Percentiles rank a stretch among this genome's conserved stretches.
These are phyloP conservation scores for Rhodamnia rubescens DNA, from an alignment of 345 rosid genomes.

Conservation along the genomic window DNA sequence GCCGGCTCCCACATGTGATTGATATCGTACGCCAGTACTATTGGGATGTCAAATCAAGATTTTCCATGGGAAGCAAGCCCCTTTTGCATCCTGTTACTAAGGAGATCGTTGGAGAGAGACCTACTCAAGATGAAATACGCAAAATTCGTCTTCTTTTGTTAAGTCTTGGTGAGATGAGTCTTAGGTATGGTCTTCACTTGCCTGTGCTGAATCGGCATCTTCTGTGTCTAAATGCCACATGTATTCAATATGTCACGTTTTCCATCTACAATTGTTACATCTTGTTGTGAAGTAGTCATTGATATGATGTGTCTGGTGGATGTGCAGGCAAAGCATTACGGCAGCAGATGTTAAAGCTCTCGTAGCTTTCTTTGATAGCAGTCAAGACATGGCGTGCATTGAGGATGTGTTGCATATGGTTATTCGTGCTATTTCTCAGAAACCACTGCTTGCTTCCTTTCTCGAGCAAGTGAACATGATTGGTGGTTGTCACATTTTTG, in stretches of 20 bases:
- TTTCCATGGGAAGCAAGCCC: constrained; percentile 65
- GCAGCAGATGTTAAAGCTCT: constrained; percentile 64
- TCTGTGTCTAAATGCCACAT: neutral
- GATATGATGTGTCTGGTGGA: neutral
- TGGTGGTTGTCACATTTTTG: constrained; percentile 84
- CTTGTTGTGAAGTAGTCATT: neutral
- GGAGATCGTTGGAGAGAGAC: constrained; percentile 59
- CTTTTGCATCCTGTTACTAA: constrained; percentile 58
- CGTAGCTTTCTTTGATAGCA: constrained; percentile 71
- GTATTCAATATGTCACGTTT: neutral
- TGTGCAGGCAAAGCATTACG: constrained; percentile 65
- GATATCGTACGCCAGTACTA: constrained; percentile 73
- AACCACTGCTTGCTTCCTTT: constrained; percentile 58
- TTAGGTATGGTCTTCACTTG: constrained; percentile 36
- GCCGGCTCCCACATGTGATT: constrained; percentile 68
- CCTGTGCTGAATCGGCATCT: neutral
- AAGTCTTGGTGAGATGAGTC: constrained; percentile 97
- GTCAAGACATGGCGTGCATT: constrained; percentile 82
- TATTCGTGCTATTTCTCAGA: constrained; percentile 78
- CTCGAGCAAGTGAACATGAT: constrained; percentile 75
- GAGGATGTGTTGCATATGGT: constrained; percentile 93
- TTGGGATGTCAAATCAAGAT: constrained; percentile 72
- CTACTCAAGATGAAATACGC: constrained; percentile 66
- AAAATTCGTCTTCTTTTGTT: constrained; percentile 90
- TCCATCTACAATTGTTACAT: neutral